Conservation (phyloP, 768 basidiomycete genomes). For the Suillus spraguei region DNA sequence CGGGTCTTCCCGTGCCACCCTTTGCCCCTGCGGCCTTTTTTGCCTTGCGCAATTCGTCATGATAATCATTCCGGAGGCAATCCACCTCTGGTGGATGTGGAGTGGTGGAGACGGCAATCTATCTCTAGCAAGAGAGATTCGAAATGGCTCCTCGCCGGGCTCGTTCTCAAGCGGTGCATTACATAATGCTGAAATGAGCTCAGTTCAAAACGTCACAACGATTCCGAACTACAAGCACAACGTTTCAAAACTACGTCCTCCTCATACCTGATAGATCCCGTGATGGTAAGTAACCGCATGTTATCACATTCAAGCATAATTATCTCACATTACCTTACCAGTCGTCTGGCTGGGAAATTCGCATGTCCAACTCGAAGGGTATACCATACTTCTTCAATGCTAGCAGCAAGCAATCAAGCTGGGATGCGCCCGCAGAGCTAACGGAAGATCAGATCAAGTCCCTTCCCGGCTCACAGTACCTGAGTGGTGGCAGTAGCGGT, state of each 20-base stretch:
- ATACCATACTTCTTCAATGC: slow-evolving; percentile 90
- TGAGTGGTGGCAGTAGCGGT: slow-evolving; percentile 30
- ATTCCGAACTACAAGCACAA: slow-evolving; percentile 1
- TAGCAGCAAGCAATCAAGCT: slow-evolving; percentile 68
- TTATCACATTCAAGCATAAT: slow-evolving; percentile 1
- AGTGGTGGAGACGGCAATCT: too few species aligned
- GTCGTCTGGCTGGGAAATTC: slow-evolving; percentile 72
- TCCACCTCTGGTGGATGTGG: too few species aligned
- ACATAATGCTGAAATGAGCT: background rate
- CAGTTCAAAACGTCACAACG: background rate
- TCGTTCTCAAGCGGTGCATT: background rate
- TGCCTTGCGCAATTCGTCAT: too few species aligned
- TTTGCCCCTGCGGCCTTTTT: too few species aligned
- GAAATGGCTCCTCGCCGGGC: too few species aligned
- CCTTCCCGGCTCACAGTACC: slow-evolving; percentile 69
- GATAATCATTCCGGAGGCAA: too few species aligned
- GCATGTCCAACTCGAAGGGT: slow-evolving; percentile 75
- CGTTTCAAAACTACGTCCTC: background rate
- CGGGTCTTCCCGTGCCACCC: too few species aligned
- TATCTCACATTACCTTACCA: background rate
- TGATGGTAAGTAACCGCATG: slow-evolving; percentile 30
- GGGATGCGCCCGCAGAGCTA: slow-evolving; percentile 74
- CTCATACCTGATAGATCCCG: background rate
- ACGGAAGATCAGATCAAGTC: slow-evolving; percentile 57
- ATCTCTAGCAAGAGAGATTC: too few species aligned